A percentile compares a stretch with the other conserved stretches of the same genome.
phyloP scores from a whole-genome alignment of 352 stramenopile species.

The Globisporangium emineosum region DNA sequence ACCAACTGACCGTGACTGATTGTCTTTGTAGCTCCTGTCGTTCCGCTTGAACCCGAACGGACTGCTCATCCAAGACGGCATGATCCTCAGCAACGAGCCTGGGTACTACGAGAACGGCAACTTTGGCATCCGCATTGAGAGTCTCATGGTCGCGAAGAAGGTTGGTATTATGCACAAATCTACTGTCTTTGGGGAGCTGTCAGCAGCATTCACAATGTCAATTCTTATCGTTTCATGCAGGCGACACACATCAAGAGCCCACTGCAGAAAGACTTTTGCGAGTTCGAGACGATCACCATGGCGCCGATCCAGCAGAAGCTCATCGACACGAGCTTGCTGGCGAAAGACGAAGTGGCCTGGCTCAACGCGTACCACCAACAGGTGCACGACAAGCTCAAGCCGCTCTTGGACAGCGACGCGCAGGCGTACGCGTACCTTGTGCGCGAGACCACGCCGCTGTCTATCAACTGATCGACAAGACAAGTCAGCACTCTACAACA shows the following conservation, averaged over 20 bases:
- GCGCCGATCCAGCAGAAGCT: slow-evolving; percentile 98
- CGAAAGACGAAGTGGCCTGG: slow-evolving; percentile 91
- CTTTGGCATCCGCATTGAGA: slow-evolving; percentile 99
- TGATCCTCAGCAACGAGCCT: slow-evolving; percentile 98
- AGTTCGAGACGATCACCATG: slow-evolving; percentile 97
- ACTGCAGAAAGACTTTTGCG: slow-evolving; percentile 89
- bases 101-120: slow-evolving; percentile 97
- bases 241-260: slow-evolving; percentile 60
- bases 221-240: slow-evolving; percentile 16
- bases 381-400: slow-evolving; percentile 91
- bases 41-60: slow-evolving; percentile 82
- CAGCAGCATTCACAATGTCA: not conserved
- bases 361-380: slow-evolving; percentile 93
- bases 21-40: slow-evolving; percentile 55
- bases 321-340: slow-evolving; percentile 93
- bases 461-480: slow-evolving; percentile 15
- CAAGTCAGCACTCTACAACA: slow-evolving; percentile 3
- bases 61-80: slow-evolving; percentile 88
- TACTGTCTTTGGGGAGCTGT: too few species aligned
- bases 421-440: slow-evolving; percentile 75
- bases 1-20: not conserved
- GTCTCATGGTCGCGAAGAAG: slow-evolving; percentile 94
- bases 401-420: slow-evolving; percentile 71
- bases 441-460: slow-evolving; percentile 66
- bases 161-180: too few species aligned